phyloP scores from a whole-genome alignment of 2,329 filamentous ascomycete genomes.

The Neophaeococcomyces mojaviensis region DNA sequence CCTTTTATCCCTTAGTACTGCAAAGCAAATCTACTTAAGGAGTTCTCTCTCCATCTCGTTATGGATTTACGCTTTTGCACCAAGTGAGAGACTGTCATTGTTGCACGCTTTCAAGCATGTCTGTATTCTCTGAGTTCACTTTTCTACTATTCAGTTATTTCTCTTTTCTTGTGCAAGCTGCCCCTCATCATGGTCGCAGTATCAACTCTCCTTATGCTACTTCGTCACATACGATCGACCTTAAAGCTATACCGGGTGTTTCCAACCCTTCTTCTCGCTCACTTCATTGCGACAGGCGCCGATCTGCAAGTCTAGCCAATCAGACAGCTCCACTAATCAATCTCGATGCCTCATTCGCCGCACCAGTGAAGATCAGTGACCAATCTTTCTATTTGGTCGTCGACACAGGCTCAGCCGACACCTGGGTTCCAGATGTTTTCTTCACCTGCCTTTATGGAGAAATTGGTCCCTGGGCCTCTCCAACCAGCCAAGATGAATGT shows the following conservation, averaged over 20 bases:
- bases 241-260: background rate
- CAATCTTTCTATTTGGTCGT: conserved; percentile 7
- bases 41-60: no score
- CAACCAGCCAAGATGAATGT: background rate
- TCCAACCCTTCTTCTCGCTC: background rate
- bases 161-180: background rate
- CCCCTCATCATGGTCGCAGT: background rate
- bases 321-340: background rate
- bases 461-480: background rate
- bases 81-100: no score
- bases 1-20: no score
- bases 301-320: background rate
- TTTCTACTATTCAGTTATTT: background rate
- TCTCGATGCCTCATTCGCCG: background rate
- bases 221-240: background rate
- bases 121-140: no score
- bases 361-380: conserved; percentile 1
- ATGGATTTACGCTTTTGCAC: no score
- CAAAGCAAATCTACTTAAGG: no score
- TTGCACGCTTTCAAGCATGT: no score
- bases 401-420: conserved; percentile 8
- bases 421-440: conserved; percentile 7
- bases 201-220: background rate
- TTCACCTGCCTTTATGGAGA: conserved; percentile 2
- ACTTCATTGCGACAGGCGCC: background rate